phyloP scores from a whole-genome alignment of 805 yeast species.

The Sugiyamaella marilandica region DNA sequence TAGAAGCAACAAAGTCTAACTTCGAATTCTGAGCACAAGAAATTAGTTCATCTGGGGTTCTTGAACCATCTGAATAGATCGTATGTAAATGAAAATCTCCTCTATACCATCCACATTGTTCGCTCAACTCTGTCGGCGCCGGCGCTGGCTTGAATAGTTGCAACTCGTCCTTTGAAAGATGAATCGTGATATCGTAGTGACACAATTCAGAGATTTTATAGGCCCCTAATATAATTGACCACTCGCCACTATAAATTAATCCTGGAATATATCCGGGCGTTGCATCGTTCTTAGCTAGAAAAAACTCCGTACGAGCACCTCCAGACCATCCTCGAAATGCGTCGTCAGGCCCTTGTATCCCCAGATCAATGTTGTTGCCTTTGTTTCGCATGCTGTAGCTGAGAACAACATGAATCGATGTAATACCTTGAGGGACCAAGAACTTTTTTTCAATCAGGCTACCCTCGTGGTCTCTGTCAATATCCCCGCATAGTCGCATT shows the following conservation, averaged over 20 bases:
- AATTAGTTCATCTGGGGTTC: constrained; percentile 6
- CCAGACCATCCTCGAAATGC: constrained; percentile 14
- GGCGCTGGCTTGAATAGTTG: neutral
- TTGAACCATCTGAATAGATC: constrained; percentile 11
- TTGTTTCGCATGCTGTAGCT: neutral
- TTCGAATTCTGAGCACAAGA: constrained; percentile 1
- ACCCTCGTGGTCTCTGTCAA: neutral
- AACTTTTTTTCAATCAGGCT: neutral
- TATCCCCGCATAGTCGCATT: neutral
- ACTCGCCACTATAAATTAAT: constrained; percentile 3
- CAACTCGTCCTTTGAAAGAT: neutral
- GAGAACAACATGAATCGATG: constrained; percentile 2
- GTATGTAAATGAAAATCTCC: constrained; percentile 16
- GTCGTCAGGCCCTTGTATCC: constrained; percentile 6
- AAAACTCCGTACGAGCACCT: constrained; percentile 7
- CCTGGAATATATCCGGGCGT: constrained; percentile 14
- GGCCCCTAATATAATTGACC: constrained; percentile 8
- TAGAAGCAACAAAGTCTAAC: constrained; percentile 15
- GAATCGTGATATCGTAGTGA: neutral
- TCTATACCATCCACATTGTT: constrained; percentile 5
- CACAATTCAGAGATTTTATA: neutral
- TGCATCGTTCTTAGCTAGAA: constrained; percentile 3
- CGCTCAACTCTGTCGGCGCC: neutral
- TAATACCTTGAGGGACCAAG: constrained; percentile 9
- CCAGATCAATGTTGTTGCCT: constrained; percentile 8